Percentiles rank a stretch among this genome's conserved stretches.
phyloP scores from a whole-genome alignment of 2,329 filamentous ascomycete species.

The Beauveria caledonica region DNA sequence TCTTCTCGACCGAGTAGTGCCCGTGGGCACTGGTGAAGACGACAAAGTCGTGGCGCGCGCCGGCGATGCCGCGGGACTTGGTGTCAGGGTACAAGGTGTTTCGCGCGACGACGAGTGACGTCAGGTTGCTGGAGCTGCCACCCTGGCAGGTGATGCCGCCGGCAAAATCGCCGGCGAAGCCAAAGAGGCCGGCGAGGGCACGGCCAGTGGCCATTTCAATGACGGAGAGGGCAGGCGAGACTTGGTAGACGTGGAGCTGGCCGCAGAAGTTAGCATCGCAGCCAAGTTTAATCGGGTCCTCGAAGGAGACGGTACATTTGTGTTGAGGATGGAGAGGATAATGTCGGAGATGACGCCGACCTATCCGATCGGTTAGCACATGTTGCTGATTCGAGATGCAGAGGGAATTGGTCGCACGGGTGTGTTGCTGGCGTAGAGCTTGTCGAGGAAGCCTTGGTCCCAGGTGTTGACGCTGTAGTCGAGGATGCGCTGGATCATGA shows the following conservation, averaged over 20 bases:
- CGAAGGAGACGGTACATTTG: slow-evolving; percentile 51
- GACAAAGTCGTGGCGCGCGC: slow-evolving; percentile 65
- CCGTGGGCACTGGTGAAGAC: slow-evolving; percentile 85
- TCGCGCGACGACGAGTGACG: slow-evolving; percentile 77
- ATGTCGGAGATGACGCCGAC: slow-evolving; percentile 81
- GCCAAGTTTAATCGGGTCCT: too few relatives aligned
- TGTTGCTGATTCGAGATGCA: neutral
- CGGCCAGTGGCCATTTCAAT: slow-evolving; percentile 78
- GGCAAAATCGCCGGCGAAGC: slow-evolving; percentile 61
- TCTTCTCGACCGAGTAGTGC: slow-evolving; percentile 93
- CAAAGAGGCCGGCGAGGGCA: slow-evolving; percentile 67
- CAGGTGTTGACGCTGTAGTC: slow-evolving; percentile 95
- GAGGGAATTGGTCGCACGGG: slow-evolving; percentile 45
- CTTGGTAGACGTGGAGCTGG: slow-evolving; percentile 81
- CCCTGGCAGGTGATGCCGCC: slow-evolving; percentile 73
- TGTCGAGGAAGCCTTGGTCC: slow-evolving; percentile 94
- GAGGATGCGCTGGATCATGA: slow-evolving; percentile 62
- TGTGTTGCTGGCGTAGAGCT: slow-evolving; percentile 86
- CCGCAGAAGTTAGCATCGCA: neutral
- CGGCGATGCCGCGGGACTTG: slow-evolving; percentile 65
- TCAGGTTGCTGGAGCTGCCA: slow-evolving; percentile 76
- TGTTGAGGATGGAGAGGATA: slow-evolving; percentile 78
- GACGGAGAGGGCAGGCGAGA: slow-evolving; percentile 79
- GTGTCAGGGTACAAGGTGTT: slow-evolving; percentile 75
- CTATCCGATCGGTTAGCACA: slow-evolving; percentile 27